Evolutionary conservation across 306 rosid genomes (phyloP), one percentile per base, ranked within the genome.

Genomic region (Prunus mira): DNA sequence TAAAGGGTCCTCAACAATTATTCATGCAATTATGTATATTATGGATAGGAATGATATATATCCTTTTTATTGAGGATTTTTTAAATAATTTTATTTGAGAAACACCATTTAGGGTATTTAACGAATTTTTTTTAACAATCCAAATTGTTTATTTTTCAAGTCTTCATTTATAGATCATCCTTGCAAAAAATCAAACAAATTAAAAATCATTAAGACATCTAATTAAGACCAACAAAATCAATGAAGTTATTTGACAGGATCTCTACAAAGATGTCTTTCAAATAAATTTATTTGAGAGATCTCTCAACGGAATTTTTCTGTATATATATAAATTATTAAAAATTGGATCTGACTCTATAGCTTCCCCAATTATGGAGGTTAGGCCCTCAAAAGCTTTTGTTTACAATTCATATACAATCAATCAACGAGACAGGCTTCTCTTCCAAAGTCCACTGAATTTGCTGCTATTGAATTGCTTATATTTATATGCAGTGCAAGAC

Each of bases 321-420:
- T 10, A 0, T 9, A 46, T 46, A 9, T 47, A 12, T 47, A 47
- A 15, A 38, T 57, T 13, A 58, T 58, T 41, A 43, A 17, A 38
- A 72, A 43, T 24, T 15, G 27, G 30, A 41, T 38, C 12, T 14
- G 68, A 58, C 43, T 15, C 12, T 43, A 41, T 34, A 32, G 19
- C 69, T 15, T 19, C 56, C 51, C 50, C 79, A 68, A 74, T 68
- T 30, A 60, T 80, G 56, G 67, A 73, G 79, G 66, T 20, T 41
- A 25, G 70, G 74, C 71, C 7, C 49, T 24, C 22, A 58, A 3
- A 56, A 68, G 50, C 41, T 74, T 19, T 45, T 67, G 71, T 49
- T 22, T 60, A 72, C 34, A 17, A 54, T 49, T 45, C 54, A 38
- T 10, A 49, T 9, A 30, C 9, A 34, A 45, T 43, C 43, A 34